These are phyloP conservation scores for Diaporthe citri DNA, from an alignment of 2,329 filamentous ascomycete species.

Conservation along the genomic window DNA sequence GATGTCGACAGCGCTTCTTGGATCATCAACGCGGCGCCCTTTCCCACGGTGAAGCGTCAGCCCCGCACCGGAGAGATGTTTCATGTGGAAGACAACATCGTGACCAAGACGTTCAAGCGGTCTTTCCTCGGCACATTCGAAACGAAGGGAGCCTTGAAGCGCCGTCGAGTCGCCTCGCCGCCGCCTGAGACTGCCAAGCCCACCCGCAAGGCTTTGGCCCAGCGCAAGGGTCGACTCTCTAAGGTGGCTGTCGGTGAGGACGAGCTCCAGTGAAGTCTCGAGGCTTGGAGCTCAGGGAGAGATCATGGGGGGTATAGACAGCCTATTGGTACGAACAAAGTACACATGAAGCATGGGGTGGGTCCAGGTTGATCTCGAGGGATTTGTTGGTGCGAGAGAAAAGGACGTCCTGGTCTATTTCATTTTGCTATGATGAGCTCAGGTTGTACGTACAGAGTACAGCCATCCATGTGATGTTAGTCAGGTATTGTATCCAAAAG, in stretches of 20 bases:
- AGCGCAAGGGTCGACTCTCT: not conserved
- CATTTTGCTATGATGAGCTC: not conserved
- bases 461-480: not conserved
- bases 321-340: not conserved
- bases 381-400: not conserved
- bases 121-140: constrained; percentile 28
- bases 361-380: not conserved
- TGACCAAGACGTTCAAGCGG: not conserved
- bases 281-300: not conserved
- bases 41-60: constrained; percentile 6
- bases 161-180: constrained; percentile 22
- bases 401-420: not conserved
- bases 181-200: not conserved
- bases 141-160: constrained; percentile 6
- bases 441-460: not conserved
- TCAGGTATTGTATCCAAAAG: not conserved
- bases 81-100: not conserved
- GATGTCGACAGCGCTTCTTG: constrained; percentile 22
- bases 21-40: constrained; percentile 27
- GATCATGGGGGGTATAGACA: too few relatives aligned
- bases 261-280: not conserved
- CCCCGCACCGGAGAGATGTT: constrained; percentile 32
- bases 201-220: not conserved
- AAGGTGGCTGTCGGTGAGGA: not conserved
- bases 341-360: not conserved